Base-by-base conservation (phyloP, 164 flowering plant genomes). In the Liquidambar formosana region DNA sequence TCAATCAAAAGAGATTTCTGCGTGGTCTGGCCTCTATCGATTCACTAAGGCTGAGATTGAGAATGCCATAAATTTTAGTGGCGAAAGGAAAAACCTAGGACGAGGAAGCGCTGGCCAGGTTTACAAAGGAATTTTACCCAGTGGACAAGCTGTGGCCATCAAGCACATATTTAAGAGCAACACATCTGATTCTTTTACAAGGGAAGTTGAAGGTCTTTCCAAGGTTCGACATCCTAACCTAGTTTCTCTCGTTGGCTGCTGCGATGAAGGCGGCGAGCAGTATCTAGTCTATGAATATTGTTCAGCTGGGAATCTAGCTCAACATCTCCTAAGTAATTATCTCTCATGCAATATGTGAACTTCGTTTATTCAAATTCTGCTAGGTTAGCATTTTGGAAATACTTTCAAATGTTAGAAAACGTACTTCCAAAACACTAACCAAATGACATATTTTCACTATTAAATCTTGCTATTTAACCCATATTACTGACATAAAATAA, bases 51-150 rank as follows among this genome's bases (percentile, higher is more conserved):
- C 62, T 1, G 95, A 90, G 81, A 88, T 90, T 38, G 86, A 86
- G 61, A 85, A 71, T 10, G 93, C 93, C n/a, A 78, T 85, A 1
- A 73, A 79, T 47, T 72, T 51, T 54, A 65, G 75, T 21, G 49
- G 18, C 64, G 84, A 78, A 16, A 77, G 68, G 71, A 74, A 73
- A 58, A 25, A 67, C 78, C 80, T 88, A 4, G 92, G 90, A 8
- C 71, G 85, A 0, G 95, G 92, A 38, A 89, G 95, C 67, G 93
- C 93, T 0, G 96, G 96, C 0, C 75, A 70, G 5, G 96, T 90
- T 19, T 90, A 85, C 70, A 85, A 81, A 68, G 96, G 90, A 5
- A 61, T 82, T 58, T 75, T 90, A 61, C 96, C 93, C 0, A 88
- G 96, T 54, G 96, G 96, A 28, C 93, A 88, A 71, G 58, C 68